Conservation (phyloP, 176 grass and related monocot genomes). For the Triticum aestivum region IWGSC_CS_RefSeq_v2.1 NC_057802.1:392857154-392857653, state of each 20-base stretch:
- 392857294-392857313: background rate
- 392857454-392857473: background rate
- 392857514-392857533: background rate
- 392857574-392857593: background rate
- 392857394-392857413: background rate
- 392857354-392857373: conserved; percentile 9
- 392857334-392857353: conserved; percentile 10
- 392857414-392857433: conserved; percentile 1
- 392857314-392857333: conserved; percentile 16
- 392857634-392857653: background rate
- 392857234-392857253: background rate
- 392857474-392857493: background rate
- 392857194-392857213: background rate
- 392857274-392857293: background rate
- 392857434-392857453: conserved; percentile 16
- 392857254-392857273: background rate
- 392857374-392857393: background rate
- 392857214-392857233: background rate
- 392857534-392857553: background rate
- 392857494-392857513: conserved; percentile 1
- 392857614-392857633: background rate
- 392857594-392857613: background rate
- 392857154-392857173: background rate
- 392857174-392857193: background rate
- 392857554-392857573: conserved; percentile 5